A percentile compares a stretch with the other conserved stretches of the same genome.
These are phyloP conservation scores for Leishmania lainsoni DNA, from an alignment of 208 protist genomes.

Conservation along the genomic window DNA sequence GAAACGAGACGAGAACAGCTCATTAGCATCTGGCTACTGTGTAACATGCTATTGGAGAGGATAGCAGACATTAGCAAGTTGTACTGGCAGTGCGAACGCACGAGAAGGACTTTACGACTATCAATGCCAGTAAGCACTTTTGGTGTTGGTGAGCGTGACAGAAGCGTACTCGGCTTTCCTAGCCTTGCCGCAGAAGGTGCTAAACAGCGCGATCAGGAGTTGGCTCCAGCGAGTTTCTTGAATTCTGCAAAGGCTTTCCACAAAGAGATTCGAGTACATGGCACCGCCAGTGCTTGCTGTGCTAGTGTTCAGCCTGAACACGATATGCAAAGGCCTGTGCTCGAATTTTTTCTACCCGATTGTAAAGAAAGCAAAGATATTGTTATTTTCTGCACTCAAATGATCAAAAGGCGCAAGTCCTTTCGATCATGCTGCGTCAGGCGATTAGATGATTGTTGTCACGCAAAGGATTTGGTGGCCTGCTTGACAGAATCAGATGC, in stretches of 20 bases:
- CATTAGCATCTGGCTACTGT: not conserved
- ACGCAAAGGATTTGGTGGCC: not conserved
- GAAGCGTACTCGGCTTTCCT: not conserved
- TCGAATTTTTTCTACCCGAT: not conserved
- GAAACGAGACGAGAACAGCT: conserved; percentile 3
- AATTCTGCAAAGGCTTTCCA: not conserved
- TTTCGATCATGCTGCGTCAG: conserved; percentile 17
- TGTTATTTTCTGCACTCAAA: conserved; percentile 5
- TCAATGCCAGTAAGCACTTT: not conserved
- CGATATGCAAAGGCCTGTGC: not conserved
- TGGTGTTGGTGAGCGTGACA: not conserved
- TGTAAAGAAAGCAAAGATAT: conserved; percentile 8
- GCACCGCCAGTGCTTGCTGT: not conserved
- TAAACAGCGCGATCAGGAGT: not conserved
- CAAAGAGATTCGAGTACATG: not conserved
- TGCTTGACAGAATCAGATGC: conserved; percentile 4
- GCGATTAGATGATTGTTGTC: conserved; percentile 6
- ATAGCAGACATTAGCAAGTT: not conserved
- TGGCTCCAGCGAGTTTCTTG: not conserved
- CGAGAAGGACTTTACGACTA: not conserved
- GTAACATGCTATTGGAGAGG: not conserved
- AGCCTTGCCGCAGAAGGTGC: not conserved
- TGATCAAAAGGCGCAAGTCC: conserved; percentile 11
- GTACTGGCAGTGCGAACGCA: conserved; percentile 7
- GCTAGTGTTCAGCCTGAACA: not conserved